Conservation (phyloP, 495 filamentous ascomycete genomes). For the Aspergillus bertholletiae region DNA sequence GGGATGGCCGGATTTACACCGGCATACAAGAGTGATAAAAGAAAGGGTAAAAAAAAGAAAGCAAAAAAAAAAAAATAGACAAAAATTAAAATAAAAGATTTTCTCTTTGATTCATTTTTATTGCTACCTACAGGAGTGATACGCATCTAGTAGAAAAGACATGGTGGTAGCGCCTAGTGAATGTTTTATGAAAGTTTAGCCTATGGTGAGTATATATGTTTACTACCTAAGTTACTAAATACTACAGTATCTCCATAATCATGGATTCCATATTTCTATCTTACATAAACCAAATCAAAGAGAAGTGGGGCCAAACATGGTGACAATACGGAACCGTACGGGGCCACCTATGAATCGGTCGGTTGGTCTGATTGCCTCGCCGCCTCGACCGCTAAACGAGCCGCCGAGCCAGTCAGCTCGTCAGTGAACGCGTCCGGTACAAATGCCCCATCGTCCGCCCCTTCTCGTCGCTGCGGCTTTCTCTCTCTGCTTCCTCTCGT, state of each 20-base stretch:
- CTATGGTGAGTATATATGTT: no score
- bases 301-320: constrained; percentile 16
- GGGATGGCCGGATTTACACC: constrained; percentile 21
- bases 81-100: no score
- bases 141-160: no score
- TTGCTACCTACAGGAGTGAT: no score
- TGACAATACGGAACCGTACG: constrained; percentile 16
- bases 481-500: constrained; percentile 45
- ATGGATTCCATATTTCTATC: not conserved
- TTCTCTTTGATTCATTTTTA: no score
- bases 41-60: no score
- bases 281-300: constrained; percentile 2
- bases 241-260: no score
- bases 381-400: constrained; percentile 18
- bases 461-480: constrained; percentile 38
- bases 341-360: constrained; percentile 2
- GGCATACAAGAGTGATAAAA: constrained; percentile 1
- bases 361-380: constrained; percentile 16
- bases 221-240: no score
- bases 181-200: no score
- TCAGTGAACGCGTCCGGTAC: constrained; percentile 29
- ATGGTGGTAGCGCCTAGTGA: no score
- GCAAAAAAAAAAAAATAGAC: no score
- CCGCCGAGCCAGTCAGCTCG: constrained; percentile 25
- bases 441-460: constrained; percentile 48